phyloP scores from a whole-genome alignment of 352 stramenopile species.

The Phytophthora aleatoria region DNA sequence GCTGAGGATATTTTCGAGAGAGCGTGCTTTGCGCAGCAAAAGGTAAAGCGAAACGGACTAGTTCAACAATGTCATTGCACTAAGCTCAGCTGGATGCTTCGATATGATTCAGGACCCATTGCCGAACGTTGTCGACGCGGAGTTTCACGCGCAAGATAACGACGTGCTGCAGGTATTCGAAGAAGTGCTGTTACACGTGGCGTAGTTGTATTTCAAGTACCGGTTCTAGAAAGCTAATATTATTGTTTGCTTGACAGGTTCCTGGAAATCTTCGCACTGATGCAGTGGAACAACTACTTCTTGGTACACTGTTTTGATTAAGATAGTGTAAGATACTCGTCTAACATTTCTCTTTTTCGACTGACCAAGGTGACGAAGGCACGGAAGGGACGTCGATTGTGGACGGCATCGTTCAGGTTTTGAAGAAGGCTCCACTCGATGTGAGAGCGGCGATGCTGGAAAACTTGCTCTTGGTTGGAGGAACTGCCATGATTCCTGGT shows the following conservation, averaged over 20 bases:
- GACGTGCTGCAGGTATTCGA: conserved; percentile 41
- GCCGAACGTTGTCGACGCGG: conserved; percentile 41
- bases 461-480: conserved; percentile 79
- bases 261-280: conserved; percentile 41
- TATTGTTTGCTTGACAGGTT: conserved; percentile 33
- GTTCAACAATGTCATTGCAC: background rate
- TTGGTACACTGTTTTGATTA: conserved; percentile 33
- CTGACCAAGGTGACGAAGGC: conserved; percentile 33
- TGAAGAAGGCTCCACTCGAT: conserved; percentile 70
- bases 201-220: no score
- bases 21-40: conserved; percentile 75
- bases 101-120: conserved; percentile 38
- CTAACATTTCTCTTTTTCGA: background rate
- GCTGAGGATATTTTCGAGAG: conserved; percentile 75
- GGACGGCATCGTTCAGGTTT: conserved; percentile 52
- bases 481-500: conserved; percentile 81
- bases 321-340: background rate
- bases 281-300: conserved; percentile 54
- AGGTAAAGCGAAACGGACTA: conserved; percentile 21
- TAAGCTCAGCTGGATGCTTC: background rate
- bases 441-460: conserved; percentile 65
- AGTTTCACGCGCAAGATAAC: conserved; percentile 49
- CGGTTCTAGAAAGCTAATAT: background rate
- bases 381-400: conserved; percentile 58
- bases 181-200: background rate